Evolutionary conservation across 1,284 basidiomycete genomes (phyloP).

Genomic region (Microbotryum silenes-acaulis): DNA sequence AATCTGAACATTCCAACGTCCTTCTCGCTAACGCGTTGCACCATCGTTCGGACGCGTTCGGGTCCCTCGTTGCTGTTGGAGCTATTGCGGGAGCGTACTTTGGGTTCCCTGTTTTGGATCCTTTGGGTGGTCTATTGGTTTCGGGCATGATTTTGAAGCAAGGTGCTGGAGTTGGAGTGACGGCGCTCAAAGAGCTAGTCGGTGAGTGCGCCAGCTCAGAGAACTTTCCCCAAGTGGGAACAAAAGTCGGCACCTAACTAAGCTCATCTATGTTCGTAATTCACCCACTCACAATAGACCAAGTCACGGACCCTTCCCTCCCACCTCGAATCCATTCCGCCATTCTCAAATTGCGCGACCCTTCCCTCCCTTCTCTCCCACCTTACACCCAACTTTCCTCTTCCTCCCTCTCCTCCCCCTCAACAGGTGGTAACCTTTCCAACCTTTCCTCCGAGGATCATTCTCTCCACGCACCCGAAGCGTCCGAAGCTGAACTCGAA

Average conservation of each 20-base stretch:
- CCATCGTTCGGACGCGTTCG: slow-evolving; percentile 90
- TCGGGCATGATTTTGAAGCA: slow-evolving; percentile 82
- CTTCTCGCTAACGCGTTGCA: slow-evolving; percentile 85
- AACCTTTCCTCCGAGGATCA: neutral
- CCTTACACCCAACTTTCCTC: slow-evolving; percentile 3
- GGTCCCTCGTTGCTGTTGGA: slow-evolving; percentile 73
- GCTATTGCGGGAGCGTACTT: slow-evolving; percentile 78
- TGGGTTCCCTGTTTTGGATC: slow-evolving; percentile 76
- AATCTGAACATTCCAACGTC: slow-evolving; percentile 81
- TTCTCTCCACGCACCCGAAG: neutral
- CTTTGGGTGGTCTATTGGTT: slow-evolving; percentile 85
- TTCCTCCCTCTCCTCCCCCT: neutral
- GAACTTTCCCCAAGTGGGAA: neutral
- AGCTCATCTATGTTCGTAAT: neutral
- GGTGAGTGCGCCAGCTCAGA: slow-evolving; percentile 9
- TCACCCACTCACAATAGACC: neutral
- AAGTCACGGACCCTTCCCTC: slow-evolving; percentile 16
- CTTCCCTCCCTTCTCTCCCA: slow-evolving; percentile 11
- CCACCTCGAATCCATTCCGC: slow-evolving; percentile 12
- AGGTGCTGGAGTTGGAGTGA: slow-evolving; percentile 61
- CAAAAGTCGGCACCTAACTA: too few species aligned
- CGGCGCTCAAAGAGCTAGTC: slow-evolving; percentile 65
- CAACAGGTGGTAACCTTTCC: neutral
- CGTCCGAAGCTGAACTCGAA: neutral
- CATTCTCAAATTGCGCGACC: slow-evolving; percentile 6